Percentiles rank a stretch among this genome's conserved stretches.
Evolutionary conservation across 495 filamentous ascomycete species (phyloP).

Genomic region (Podospora tetraspora): DNA sequence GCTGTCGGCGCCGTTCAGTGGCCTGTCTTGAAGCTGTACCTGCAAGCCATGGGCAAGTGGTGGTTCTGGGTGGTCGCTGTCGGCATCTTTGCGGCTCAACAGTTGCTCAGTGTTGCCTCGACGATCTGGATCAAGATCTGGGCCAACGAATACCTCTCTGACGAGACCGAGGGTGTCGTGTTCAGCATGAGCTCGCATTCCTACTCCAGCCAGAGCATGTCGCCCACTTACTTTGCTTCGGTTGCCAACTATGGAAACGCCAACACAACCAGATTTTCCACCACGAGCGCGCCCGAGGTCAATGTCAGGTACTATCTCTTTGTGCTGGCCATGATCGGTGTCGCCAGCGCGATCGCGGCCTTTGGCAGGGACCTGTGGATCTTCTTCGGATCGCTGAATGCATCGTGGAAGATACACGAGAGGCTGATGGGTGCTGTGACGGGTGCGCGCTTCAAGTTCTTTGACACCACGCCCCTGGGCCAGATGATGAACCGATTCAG

Average conservation of each 20-base stretch:
- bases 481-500: conserved; percentile 99
- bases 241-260: conserved; percentile 30
- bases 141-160: conserved; percentile 53
- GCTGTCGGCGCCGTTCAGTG: conserved; percentile 80
- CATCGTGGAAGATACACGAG: conserved; percentile 79
- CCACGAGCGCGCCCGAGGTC: conserved; percentile 48
- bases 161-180: conserved; percentile 23
- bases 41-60: conserved; percentile 86
- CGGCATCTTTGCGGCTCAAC: conserved; percentile 70
- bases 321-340: conserved; percentile 74
- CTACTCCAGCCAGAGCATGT: conserved; percentile 26
- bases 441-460: conserved; percentile 92
- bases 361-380: conserved; percentile 75
- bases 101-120: conserved; percentile 75
- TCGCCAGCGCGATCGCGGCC: conserved; percentile 68
- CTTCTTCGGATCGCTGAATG: conserved; percentile 87
- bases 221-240: conserved; percentile 34
- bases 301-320: conserved; percentile 78
- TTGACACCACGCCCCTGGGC: conserved; percentile 92
- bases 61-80: conserved; percentile 82
- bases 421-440: conserved; percentile 73
- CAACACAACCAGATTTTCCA: conserved; percentile 15
- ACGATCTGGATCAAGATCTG: conserved; percentile 94
- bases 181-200: conserved; percentile 36
- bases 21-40: conserved; percentile 76